Evolutionary conservation across 2,329 filamentous ascomycete species (phyloP).

Genomic region (Aspergillus tubingensis): DNA sequence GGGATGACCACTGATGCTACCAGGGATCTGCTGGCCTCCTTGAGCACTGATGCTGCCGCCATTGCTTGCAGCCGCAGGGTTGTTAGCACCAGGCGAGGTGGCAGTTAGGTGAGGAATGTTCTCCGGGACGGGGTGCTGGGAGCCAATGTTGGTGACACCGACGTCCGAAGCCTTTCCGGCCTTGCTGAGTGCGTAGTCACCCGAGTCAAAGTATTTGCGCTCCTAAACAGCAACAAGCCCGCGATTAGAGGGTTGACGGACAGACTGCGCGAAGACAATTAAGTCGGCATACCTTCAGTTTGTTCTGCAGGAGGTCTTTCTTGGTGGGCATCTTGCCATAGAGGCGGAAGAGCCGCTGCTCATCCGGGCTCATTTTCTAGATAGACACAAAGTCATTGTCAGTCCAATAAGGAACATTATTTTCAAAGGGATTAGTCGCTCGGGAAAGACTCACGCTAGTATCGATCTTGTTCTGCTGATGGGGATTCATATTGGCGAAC

Average conservation of each 20-base stretch:
- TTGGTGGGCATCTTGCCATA: slow-evolving; percentile 98
- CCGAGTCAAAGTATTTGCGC: slow-evolving; percentile 97
- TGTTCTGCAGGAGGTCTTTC: slow-evolving; percentile 95
- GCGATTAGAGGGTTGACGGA: slow-evolving; percentile 1
- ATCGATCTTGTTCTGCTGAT: slow-evolving; percentile 98
- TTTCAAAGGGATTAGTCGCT: background rate
- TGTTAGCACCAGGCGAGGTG: slow-evolving; percentile 52
- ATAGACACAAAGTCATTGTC: slow-evolving; percentile 14
- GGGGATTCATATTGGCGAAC: slow-evolving; percentile 77
- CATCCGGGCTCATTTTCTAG: slow-evolving; percentile 87
- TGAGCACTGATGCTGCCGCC: slow-evolving; percentile 33
- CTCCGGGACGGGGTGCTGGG: slow-evolving; percentile 90
- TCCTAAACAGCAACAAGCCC: slow-evolving; percentile 56
- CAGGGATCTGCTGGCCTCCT: slow-evolving; percentile 44
- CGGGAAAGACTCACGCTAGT: slow-evolving; percentile 70
- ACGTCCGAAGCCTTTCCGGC: slow-evolving; percentile 94
- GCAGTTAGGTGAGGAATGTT: slow-evolving; percentile 89
- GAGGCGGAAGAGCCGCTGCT: slow-evolving; percentile 93
- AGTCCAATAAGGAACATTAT: background rate
- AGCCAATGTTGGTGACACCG: slow-evolving; percentile 89
- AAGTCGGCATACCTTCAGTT: slow-evolving; percentile 68
- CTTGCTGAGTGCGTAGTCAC: slow-evolving; percentile 94
- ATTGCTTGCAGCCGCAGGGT: slow-evolving; percentile 35
- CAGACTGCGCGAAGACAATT: background rate
- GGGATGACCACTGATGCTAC: slow-evolving; percentile 46